Evolutionary conservation across 345 rosid species (phyloP), one percentile per base, ranked within the genome.

Genomic region (Carallia brachiata): DNA sequence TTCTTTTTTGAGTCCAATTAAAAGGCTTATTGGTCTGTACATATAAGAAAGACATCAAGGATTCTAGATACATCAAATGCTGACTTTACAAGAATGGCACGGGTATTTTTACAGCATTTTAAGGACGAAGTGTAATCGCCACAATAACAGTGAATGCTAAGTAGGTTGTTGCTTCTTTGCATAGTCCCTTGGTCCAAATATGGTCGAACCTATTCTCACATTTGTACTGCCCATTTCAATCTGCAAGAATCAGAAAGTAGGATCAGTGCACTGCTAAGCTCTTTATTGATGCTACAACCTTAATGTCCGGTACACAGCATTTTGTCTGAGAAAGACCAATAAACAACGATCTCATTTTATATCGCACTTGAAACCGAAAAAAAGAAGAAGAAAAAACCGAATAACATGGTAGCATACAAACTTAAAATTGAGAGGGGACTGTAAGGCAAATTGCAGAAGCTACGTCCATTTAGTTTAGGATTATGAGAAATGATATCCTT

Each of bases 121-220:
- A 32, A 44, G 15, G 52, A 54, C 36, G 23, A 50, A 56, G 47
- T 54, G 57, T 17, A 32, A 63, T 6, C 19, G 8, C 28, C 3
- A 52, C n/a, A 4, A 30, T 47, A 52, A 36, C 54, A 52, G 62
- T 18, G 27, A 34, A 8, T 18, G 40, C 36, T 34, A 65, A 3
- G 52, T 54, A 9, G 56, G 28, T 31, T 56, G 77, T 31, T 56
- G 77, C 78, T 81, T 82, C 83, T 84, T 83, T 7, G 87, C 58
- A 66, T 89, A 93, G 18, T 88, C 92, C 78, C 97, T 84, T 27
- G 96, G 95, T 57, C 97, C 97, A 34, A 91, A 94, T 70, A 94
- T 91, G 63, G 96, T 88, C 15, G 98, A 91, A 61, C 98, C 98
- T 30, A 93, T 70, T 79, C 98, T 87, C 77, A 93, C 98, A 70